Evolutionary conservation across 2,329 filamentous ascomycete genomes (phyloP), one percentile per base, ranked within the genome.

Genomic region (Cercospora janseana): DNA sequence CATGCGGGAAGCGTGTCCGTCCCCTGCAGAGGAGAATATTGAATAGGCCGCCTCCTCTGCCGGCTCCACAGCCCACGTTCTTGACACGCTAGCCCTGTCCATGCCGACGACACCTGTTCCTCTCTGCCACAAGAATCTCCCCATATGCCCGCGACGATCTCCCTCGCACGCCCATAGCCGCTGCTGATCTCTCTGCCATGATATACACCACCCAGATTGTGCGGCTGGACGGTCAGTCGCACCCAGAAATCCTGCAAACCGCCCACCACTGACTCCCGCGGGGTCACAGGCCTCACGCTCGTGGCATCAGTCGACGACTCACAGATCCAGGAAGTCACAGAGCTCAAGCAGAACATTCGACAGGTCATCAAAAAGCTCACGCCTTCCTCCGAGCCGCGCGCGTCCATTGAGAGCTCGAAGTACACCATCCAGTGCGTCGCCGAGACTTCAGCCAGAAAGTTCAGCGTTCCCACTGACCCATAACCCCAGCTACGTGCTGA

Each of bases 281-380:
- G 20, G 41, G 55, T 51, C 58, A 43, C 64, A 95, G 91, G 92
- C 79, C 82, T 97, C 60, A 91, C 95, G 79, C 82, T 98, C 61
- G 92, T 90, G 67, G 92, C 92, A 53, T 95, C 91, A 2, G 88
- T 95, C 63, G 93, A 97, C 71, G 90, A 96, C 69, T 87, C 83
- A 77, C 81, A 85, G 60, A 86, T 92, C 67, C 74, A 81, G 59
- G 81, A 89, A 65, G 83, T 97, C 62, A 77, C 81, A 61, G 90
- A 97, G 69, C 86, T 94, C 74, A 97, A 97, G 73, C 79, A 80
- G 57, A 91, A 97, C 70, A 84, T 90, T 48, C 94, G 95, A 72
- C 85, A 94, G 69, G 83, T 98, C 68, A 82, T 96, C 60, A 87
- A 91, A 65, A 84, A 89, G 59, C 79, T 98, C 60, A 92, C 85